Percentiles rank a stretch among this genome's conserved stretches.
These are phyloP conservation scores for Nakaseomyces bracarensis DNA, from an alignment of 1,139 yeast genomes.

Conservation along the genomic window DNA sequence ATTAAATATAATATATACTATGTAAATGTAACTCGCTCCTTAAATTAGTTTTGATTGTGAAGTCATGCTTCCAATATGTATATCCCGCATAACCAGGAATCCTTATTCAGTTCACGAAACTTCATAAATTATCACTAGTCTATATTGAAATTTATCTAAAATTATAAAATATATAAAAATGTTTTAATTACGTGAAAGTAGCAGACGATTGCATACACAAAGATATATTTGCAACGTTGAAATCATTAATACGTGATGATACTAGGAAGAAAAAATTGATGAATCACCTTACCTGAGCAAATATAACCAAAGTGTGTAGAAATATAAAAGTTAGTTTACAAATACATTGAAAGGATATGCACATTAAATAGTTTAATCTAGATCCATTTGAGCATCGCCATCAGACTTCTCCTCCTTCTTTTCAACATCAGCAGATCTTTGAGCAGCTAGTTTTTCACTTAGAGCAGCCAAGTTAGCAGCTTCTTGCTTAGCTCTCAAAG, in stretches of 20 bases:
- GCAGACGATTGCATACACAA: background rate
- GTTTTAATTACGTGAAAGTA: background rate
- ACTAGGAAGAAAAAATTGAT: no score
- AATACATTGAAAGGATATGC: background rate
- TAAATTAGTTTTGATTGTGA: no score
- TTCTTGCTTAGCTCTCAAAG: slow-evolving; percentile 78
- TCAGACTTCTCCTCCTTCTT: slow-evolving; percentile 31
- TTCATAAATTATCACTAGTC: background rate
- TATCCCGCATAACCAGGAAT: no score
- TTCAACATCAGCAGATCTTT: slow-evolving; percentile 43
- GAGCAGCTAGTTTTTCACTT: slow-evolving; percentile 87
- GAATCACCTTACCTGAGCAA: slow-evolving; percentile 1
- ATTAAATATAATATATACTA: no score
- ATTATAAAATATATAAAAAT: slow-evolving; percentile 2
- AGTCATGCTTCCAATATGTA: no score
- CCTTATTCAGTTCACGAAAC: no score
- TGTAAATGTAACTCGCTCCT: no score
- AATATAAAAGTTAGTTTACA: slow-evolving; percentile 5
- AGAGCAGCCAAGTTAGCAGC: slow-evolving; percentile 78
- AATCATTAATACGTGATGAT: slow-evolving; percentile 3
- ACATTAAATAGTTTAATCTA: slow-evolving; percentile 7
- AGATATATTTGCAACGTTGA: background rate
- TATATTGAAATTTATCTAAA: slow-evolving; percentile 4
- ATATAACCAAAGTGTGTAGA: slow-evolving; percentile 2
- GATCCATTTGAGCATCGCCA: slow-evolving; percentile 13